Evolutionary conservation across 2,329 filamentous ascomycete genomes (phyloP).

Genomic region (Lachnellula subtilissima): DNA sequence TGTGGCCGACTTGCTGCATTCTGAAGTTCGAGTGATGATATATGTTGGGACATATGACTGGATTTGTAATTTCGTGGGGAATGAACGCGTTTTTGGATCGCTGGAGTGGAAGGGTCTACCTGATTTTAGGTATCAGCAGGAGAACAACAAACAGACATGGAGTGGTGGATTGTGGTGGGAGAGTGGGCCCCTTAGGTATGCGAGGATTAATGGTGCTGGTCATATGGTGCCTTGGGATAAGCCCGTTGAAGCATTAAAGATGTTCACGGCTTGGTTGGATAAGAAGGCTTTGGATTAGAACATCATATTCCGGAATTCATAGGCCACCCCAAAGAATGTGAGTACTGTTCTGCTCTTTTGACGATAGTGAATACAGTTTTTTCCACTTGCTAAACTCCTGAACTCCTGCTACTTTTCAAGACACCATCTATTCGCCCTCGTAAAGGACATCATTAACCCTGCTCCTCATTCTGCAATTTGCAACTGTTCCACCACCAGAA

Average conservation of each 20-base stretch:
- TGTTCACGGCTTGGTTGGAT: conserved; percentile 20
- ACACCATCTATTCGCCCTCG: no score
- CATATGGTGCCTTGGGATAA: conserved; percentile 26
- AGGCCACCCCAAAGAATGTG: no score
- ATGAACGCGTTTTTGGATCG: conserved; percentile 19
- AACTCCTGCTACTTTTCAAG: no score
- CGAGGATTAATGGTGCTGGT: conserved; percentile 17
- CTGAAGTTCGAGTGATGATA: conserved; percentile 19
- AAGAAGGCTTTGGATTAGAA: conserved; percentile 8
- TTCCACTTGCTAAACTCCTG: no score
- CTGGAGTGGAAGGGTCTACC: conserved; percentile 17
- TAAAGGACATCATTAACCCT: no score
- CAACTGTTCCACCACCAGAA: background rate
- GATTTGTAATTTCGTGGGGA: conserved; percentile 24
- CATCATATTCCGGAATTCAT: no score
- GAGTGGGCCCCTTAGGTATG: conserved; percentile 19
- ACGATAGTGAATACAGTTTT: no score
- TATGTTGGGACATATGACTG: conserved; percentile 25
- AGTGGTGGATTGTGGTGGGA: conserved; percentile 20
- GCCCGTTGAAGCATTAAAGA: conserved; percentile 16
- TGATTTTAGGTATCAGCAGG: conserved; percentile 19
- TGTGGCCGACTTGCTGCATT: conserved; percentile 16
- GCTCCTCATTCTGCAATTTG: background rate
- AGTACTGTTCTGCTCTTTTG: no score
- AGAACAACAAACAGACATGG: conserved; percentile 20